Conservation (phyloP, 2,329 filamentous ascomycete genomes). For the Rasamsonia emersonii region DNA sequence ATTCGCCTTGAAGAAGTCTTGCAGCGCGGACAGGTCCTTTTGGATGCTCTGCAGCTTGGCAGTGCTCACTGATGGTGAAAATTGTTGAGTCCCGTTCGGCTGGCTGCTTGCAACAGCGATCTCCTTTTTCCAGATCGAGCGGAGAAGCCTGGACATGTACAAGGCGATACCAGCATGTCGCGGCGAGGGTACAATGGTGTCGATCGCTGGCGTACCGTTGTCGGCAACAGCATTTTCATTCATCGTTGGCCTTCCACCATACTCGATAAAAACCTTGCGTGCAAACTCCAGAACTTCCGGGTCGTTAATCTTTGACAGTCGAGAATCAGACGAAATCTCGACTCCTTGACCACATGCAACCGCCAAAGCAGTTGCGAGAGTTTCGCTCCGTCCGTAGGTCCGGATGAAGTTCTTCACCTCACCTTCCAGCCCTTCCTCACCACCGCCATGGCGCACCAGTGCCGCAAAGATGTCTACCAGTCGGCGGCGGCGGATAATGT, state of each 20-base stretch:
- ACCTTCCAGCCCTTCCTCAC: slow-evolving; percentile 65
- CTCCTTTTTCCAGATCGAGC: slow-evolving; percentile 75
- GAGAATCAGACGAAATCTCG: slow-evolving; percentile 63
- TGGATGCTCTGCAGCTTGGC: slow-evolving; percentile 69
- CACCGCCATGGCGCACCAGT: slow-evolving; percentile 62
- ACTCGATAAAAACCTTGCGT: slow-evolving; percentile 81
- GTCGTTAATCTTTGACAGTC: slow-evolving; percentile 64
- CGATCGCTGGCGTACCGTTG: slow-evolving; percentile 56
- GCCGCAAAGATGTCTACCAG: slow-evolving; percentile 89
- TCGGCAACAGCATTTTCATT: slow-evolving; percentile 65
- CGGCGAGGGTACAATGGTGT: slow-evolving; percentile 78
- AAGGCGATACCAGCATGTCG: slow-evolving; percentile 80
- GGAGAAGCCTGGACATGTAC: slow-evolving; percentile 80
- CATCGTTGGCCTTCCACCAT: slow-evolving; percentile 76
- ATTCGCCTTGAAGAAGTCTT: slow-evolving; percentile 79
- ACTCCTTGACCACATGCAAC: slow-evolving; percentile 91
- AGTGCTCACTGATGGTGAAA: slow-evolving; percentile 58
- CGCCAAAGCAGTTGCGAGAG: slow-evolving; percentile 79
- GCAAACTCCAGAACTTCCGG: slow-evolving; percentile 79
- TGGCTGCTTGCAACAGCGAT: slow-evolving; percentile 54
- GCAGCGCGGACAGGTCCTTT: slow-evolving; percentile 67
- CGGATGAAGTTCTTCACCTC: slow-evolving; percentile 78
- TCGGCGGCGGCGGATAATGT: slow-evolving; percentile 72
- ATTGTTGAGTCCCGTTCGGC: slow-evolving; percentile 52
- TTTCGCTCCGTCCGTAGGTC: slow-evolving; percentile 80